Evolutionary conservation across 805 yeast species (phyloP).

Genomic region (Zygosaccharomyces pseudorouxii): DNA sequence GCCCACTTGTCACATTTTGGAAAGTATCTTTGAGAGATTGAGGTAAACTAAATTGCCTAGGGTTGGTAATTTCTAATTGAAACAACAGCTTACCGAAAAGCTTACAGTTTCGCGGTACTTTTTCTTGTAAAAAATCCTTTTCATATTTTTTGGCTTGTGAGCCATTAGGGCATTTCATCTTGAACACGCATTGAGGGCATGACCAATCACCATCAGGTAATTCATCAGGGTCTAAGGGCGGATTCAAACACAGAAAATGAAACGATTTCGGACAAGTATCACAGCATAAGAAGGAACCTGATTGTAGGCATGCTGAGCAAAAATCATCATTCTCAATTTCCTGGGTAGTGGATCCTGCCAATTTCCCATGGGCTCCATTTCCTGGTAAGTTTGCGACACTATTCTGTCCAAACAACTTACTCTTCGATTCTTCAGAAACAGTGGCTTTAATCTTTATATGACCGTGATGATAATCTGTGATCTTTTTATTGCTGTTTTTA

Average conservation of each 20-base stretch:
- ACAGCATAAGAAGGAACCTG: constrained; percentile 89
- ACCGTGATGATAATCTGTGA: constrained; percentile 12
- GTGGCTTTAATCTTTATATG: constrained; percentile 18
- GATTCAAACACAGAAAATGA: constrained; percentile 87
- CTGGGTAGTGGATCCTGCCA: constrained; percentile 27
- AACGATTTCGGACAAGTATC: constrained; percentile 90
- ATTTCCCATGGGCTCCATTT: constrained; percentile 16
- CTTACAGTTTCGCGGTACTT: constrained; percentile 17
- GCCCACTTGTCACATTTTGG: constrained; percentile 63
- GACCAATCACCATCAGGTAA: constrained; percentile 89
- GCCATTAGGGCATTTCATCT: constrained; percentile 32
- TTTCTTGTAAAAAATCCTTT: constrained; percentile 17
- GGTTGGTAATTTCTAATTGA: constrained; percentile 54
- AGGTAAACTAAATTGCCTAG: constrained; percentile 68
- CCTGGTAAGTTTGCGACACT: constrained; percentile 21
- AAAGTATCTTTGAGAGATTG: constrained; percentile 62
- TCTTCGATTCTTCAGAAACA: constrained; percentile 26
- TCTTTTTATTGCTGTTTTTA: constrained; percentile 7
- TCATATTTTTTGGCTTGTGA: constrained; percentile 22
- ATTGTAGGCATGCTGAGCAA: constrained; percentile 85
- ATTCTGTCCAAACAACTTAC: constrained; percentile 44
- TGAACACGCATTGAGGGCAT: constrained; percentile 68
- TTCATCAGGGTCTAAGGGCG: constrained; percentile 70
- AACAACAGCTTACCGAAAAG: constrained; percentile 56
- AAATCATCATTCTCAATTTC: constrained; percentile 69